Conservation (phyloP, 345 rosid species). For the Euphorbia tirucalli region DNA sequence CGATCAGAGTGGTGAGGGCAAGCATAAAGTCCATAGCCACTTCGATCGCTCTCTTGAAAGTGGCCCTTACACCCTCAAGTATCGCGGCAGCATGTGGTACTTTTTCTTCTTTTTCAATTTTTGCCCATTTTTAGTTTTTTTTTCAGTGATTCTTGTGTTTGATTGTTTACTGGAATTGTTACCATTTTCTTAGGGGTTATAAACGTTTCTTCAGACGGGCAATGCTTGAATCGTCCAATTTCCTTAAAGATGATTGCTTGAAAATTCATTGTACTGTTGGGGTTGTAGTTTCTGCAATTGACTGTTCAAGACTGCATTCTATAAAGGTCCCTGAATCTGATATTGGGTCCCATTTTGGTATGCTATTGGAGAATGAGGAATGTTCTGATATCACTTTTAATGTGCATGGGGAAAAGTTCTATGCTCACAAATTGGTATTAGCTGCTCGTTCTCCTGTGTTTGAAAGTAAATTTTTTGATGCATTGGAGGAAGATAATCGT, state of each 20-base stretch:
- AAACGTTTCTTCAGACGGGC: constrained; percentile 83
- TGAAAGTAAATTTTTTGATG: constrained; percentile 61
- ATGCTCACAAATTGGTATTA: constrained; percentile 80
- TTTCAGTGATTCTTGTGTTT: background rate
- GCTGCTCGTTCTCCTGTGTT: constrained; percentile 86
- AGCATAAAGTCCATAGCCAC: constrained; percentile 88
- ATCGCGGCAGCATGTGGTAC: constrained; percentile 94
- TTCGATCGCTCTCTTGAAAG: constrained; percentile 88
- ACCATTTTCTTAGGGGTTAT: constrained; percentile 64
- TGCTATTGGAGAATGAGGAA: constrained; percentile 78
- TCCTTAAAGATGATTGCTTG: constrained; percentile 85
- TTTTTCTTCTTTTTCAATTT: background rate
- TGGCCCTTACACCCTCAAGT: constrained; percentile 91
- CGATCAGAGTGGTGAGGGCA: constrained; percentile 83
- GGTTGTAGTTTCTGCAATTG: constrained; percentile 83
- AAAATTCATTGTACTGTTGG: constrained; percentile 90
- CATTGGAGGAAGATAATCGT: constrained; percentile 49
- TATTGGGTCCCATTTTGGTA: constrained; percentile 73
- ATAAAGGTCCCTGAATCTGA: constrained; percentile 89
- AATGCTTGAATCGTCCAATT: constrained; percentile 76
- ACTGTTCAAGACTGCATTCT: constrained; percentile 72
- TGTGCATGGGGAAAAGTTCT: constrained; percentile 69
- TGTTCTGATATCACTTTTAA: constrained; percentile 70
- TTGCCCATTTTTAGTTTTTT: background rate
- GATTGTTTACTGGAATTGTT: background rate